Conservation (phyloP, 129 eudicot genomes). For the Artemisia argyi region DNA sequence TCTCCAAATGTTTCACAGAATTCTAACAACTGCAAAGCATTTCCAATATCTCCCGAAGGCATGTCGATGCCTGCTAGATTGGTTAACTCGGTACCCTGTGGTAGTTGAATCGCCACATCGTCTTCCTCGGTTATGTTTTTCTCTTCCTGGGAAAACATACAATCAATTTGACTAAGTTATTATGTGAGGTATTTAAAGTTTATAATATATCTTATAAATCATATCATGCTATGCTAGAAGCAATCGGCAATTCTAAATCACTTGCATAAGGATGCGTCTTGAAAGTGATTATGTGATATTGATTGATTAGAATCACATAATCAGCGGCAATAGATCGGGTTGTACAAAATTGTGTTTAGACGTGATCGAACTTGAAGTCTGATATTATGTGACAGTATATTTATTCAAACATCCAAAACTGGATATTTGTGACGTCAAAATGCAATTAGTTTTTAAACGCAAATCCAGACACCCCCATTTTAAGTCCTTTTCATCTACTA, state of each 20-base stretch:
- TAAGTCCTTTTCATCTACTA: slow-evolving; percentile 16
- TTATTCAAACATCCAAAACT: too few relatives aligned
- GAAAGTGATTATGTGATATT: slow-evolving; percentile 13
- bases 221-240: not conserved
- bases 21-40: slow-evolving; percentile 65
- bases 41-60: slow-evolving; percentile 57
- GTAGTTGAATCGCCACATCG: slow-evolving; percentile 40
- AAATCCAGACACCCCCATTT: not conserved
- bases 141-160: slow-evolving; percentile 20
- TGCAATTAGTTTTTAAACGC: too few relatives aligned
- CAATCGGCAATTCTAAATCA: not conserved
- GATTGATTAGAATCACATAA: not conserved
- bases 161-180: not conserved
- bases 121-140: slow-evolving; percentile 21
- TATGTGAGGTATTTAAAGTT: not conserved
- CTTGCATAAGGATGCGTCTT: not conserved
- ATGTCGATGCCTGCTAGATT: slow-evolving; percentile 45
- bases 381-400: too few relatives aligned
- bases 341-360: not conserved
- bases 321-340: not conserved
- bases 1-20: slow-evolving; percentile 66
- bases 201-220: slow-evolving; percentile 2
- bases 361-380: not conserved
- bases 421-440: too few relatives aligned
- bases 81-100: slow-evolving; percentile 47